These are phyloP conservation scores for Phyllosticta citribraziliensis DNA, from an alignment of 2,329 filamentous ascomycete genomes.

Conservation along the genomic window DNA sequence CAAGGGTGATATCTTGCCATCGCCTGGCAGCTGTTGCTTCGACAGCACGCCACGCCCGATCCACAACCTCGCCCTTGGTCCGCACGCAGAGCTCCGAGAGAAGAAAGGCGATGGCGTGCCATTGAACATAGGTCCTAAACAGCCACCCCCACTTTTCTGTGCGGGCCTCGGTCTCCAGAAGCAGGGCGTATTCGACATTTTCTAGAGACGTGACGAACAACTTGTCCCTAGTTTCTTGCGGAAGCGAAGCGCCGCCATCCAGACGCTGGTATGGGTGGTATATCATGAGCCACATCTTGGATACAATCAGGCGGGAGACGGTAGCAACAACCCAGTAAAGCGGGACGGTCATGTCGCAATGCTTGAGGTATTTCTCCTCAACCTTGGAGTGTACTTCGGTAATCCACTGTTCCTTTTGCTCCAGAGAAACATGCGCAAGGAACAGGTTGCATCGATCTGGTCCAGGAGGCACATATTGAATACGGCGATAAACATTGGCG, in stretches of 20 bases:
- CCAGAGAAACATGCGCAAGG: slow-evolving; percentile 34
- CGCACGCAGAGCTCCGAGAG: slow-evolving; percentile 50
- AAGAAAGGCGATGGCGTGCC: slow-evolving; percentile 54
- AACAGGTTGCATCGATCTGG: slow-evolving; percentile 32
- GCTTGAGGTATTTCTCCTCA: slow-evolving; percentile 39
- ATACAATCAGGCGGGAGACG: slow-evolving; percentile 55
- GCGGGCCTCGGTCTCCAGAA: slow-evolving; percentile 53
- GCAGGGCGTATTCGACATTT: slow-evolving; percentile 60
- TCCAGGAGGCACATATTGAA: slow-evolving; percentile 35
- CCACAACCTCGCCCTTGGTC: slow-evolving; percentile 46
- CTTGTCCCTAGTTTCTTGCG: slow-evolving; percentile 55
- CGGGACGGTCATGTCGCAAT: slow-evolving; percentile 46
- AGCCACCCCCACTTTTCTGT: slow-evolving; percentile 57
- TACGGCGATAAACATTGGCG: slow-evolving; percentile 36
- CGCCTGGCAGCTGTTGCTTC: slow-evolving; percentile 36
- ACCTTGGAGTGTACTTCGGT: slow-evolving; percentile 37
- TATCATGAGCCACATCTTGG: slow-evolving; percentile 66
- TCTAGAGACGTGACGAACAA: slow-evolving; percentile 65
- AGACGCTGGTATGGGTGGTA: slow-evolving; percentile 63
- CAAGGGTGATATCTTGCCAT: slow-evolving; percentile 24
- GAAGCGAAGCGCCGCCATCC: slow-evolving; percentile 46
- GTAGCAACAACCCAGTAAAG: slow-evolving; percentile 61
- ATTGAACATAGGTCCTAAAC: slow-evolving; percentile 55
- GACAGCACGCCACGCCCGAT: slow-evolving; percentile 51
- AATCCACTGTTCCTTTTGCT: slow-evolving; percentile 42